Evolutionary conservation across 306 rosid genomes (phyloP), one percentile per base, ranked within the genome.

Genomic region (Senna tora): DNA sequence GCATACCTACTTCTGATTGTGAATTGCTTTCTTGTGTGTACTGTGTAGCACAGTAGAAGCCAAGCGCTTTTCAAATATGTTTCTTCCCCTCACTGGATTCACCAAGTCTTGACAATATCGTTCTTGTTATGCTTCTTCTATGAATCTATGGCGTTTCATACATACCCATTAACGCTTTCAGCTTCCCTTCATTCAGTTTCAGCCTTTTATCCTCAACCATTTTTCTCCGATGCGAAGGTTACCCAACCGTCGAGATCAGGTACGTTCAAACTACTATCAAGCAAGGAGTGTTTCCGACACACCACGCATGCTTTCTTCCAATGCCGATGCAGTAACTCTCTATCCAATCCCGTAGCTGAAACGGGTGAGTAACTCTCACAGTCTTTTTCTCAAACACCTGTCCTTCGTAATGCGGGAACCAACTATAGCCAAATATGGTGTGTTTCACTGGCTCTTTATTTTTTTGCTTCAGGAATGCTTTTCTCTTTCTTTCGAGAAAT

Each of bases 401-500:
- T 17, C 39, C 45, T 60, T 11, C 45, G 6, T 17, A 25, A n/a
- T 68, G 4, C 30, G 14, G 45, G n/a, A 1, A 30, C 11, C 63
- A 9, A 30, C 39, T n/a, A 10, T 33, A 13, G 5, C 20, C 55
- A 56, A 34, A 10, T 49, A 17, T 6, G 8, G 14, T 13, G 1
- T 7, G 34, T 9, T 7, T 60, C 7, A n/a, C 3, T 28, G 52
- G 28, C 25, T 22, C 9, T 0, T 69, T 33, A 55, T 72, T 49
- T 67, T 21, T 2, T 13, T 0, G 46, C 80, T 81, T 68, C 85
- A 87, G 97, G 81, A 25, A 50, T 17, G 46, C 71, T 84, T 5
- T 15, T 84, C 52, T 68, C 93, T 38, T 73, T 89, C 21, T 79
- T 89, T 66, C 65, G 66, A 80, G 88, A 82, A 12, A 51, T 89